Conservation (phyloP, 208 protist species). For the Angomonas desouzai region DNA sequence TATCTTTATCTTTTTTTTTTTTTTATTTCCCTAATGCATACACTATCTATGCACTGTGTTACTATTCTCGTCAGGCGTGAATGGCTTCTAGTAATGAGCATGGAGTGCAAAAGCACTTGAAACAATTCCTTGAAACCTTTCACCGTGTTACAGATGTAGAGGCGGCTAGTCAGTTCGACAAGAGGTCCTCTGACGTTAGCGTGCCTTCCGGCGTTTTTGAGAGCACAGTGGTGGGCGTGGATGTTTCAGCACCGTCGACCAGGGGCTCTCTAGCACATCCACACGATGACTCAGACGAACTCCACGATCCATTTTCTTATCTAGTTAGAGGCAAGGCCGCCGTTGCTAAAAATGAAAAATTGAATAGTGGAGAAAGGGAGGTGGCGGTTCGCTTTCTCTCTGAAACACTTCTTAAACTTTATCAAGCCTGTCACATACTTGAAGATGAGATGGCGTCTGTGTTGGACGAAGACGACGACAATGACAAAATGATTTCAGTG, state of each 20-base stretch:
- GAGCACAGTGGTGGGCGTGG: neutral
- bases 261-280: neutral
- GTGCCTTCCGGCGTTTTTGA: neutral
- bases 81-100: neutral
- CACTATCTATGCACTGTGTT: no score
- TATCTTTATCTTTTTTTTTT: constrained; percentile 12
- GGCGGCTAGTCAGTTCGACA: neutral
- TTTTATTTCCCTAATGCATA: neutral
- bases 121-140: neutral
- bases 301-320: neutral
- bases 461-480: neutral
- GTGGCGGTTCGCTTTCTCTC: neutral
- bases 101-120: neutral
- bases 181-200: neutral
- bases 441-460: neutral
- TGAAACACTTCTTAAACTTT: neutral
- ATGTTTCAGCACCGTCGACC: neutral
- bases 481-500: neutral
- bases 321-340: neutral
- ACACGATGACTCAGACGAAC: neutral
- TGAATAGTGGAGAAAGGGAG: neutral
- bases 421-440: neutral
- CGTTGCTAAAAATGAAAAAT: neutral
- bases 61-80: neutral
- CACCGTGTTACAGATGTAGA: neutral